Conservation (phyloP, 108 stramenopile species). For the Nitzschia sp. region DNA sequence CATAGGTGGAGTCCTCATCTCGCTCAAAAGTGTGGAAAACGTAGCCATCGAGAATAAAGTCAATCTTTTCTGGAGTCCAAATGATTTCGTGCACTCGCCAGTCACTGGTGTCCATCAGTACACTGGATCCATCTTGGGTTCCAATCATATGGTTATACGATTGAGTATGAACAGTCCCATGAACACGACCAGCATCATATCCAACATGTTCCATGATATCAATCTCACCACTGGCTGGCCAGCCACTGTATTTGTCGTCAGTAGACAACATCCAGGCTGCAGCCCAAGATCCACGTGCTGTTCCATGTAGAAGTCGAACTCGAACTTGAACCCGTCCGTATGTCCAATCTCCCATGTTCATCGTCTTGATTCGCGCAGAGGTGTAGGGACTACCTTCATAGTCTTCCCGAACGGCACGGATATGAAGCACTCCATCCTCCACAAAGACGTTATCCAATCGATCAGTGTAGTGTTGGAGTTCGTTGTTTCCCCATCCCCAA, state of each 20-base stretch:
- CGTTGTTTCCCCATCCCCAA: conserved; percentile 44
- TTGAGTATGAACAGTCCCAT: too few relatives aligned
- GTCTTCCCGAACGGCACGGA: conserved; percentile 16
- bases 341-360: conserved; percentile 7
- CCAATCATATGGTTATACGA: too few relatives aligned
- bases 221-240: conserved; percentile 58
- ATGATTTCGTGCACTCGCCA: too few relatives aligned
- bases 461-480: conserved; percentile 35
- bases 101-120: too few relatives aligned
- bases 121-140: too few relatives aligned
- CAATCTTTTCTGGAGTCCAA: too few relatives aligned
- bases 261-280: conserved; percentile 55
- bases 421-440: conserved; percentile 20
- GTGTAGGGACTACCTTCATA: conserved; percentile 19
- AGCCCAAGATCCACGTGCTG: conserved; percentile 17
- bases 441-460: conserved; percentile 30
- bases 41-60: conserved; percentile 18
- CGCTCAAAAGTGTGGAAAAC: conserved; percentile 11
- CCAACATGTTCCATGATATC: conserved; percentile 54
- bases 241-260: conserved; percentile 34
- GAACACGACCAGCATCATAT: too few relatives aligned
- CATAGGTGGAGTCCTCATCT: conserved; percentile 10
- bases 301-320: conserved; percentile 16
- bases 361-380: conserved; percentile 32
- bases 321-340: conserved; percentile 29